These are phyloP conservation scores for Discostella pseudostelligera DNA, from an alignment of 108 stramenopile genomes.

Conservation along the genomic window DNA sequence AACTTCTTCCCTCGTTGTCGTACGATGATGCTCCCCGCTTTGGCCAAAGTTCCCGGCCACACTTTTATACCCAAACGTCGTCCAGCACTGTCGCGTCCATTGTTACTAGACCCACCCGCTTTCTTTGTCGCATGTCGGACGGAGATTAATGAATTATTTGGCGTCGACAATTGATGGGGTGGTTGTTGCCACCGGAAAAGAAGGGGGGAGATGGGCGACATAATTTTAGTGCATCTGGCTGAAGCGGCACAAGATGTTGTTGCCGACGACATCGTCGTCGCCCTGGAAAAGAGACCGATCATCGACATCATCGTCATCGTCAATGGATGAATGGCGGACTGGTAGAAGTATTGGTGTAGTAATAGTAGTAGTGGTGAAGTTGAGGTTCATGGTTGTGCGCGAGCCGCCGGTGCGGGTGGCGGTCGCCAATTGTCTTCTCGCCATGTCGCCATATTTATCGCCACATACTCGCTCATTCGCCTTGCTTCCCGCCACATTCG, in stretches of 20 bases:
- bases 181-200: neutral
- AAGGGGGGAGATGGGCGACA: no score
- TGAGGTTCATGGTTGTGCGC: no score
- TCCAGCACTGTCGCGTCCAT: constrained; percentile 94
- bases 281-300: constrained; percentile 13
- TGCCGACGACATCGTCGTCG: neutral
- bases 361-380: no score
- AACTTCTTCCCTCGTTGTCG: constrained; percentile 95
- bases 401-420: no score
- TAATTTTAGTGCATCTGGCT: neutral
- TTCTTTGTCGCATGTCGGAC: constrained; percentile 90
- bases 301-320: neutral
- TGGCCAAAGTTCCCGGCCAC: constrained; percentile 71
- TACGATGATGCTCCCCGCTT: constrained; percentile 92
- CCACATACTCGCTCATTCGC: no score
- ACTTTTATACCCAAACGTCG: constrained; percentile 95
- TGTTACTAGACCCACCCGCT: constrained; percentile 91
- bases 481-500: no score
- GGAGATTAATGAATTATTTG: constrained; percentile 15
- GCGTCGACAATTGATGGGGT: constrained; percentile 1
- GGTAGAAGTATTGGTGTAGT: no score
- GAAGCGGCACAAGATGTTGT: neutral
- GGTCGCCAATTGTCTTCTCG: no score
- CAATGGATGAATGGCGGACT: neutral
- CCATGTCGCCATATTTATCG: no score